Evolutionary conservation across 73 alveolate species (phyloP).

Genomic region (Tetrahymena elliotti): DNA sequence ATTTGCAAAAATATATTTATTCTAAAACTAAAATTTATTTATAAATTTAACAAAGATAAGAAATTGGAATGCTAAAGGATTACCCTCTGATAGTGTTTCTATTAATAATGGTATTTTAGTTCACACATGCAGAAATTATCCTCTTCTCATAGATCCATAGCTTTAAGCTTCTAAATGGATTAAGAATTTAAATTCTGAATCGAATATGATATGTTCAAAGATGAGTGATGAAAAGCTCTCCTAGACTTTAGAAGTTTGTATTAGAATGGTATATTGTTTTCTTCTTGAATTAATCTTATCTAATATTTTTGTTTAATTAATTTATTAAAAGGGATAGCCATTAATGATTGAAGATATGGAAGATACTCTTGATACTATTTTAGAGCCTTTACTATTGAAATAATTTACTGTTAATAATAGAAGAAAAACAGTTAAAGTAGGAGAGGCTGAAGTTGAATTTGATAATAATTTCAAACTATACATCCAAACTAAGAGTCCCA

Average conservation of each 20-base stretch:
- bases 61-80: slow-evolving; percentile 90
- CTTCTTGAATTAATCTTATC: slow-evolving; percentile 29
- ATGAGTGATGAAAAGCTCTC: slow-evolving; percentile 59
- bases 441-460: slow-evolving; percentile 81
- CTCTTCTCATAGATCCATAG: slow-evolving; percentile 91
- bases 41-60: slow-evolving; percentile 38
- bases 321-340: slow-evolving; percentile 44
- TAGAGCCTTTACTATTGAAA: slow-evolving; percentile 74
- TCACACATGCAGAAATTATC: slow-evolving; percentile 71
- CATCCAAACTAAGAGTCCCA: slow-evolving; percentile 82
- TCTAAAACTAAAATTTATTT: not conserved
- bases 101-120: slow-evolving; percentile 84
- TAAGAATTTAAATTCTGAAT: slow-evolving; percentile 60
- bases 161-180: slow-evolving; percentile 89
- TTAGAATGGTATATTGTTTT: slow-evolving; percentile 51
- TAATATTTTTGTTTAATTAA: slow-evolving; percentile 45
- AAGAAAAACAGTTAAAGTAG: slow-evolving; percentile 71
- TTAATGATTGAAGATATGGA: slow-evolving; percentile 82
- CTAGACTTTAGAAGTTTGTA: slow-evolving; percentile 60
- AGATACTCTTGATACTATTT: slow-evolving; percentile 75
- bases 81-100: slow-evolving; percentile 95
- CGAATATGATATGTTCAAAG: slow-evolving; percentile 51
- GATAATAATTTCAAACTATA: slow-evolving; percentile 77
- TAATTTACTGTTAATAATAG: slow-evolving; percentile 50
- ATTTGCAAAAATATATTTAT: not conserved